phyloP scores from a whole-genome alignment of 139 green algal species.

The Bryopsis sp. region DNA sequence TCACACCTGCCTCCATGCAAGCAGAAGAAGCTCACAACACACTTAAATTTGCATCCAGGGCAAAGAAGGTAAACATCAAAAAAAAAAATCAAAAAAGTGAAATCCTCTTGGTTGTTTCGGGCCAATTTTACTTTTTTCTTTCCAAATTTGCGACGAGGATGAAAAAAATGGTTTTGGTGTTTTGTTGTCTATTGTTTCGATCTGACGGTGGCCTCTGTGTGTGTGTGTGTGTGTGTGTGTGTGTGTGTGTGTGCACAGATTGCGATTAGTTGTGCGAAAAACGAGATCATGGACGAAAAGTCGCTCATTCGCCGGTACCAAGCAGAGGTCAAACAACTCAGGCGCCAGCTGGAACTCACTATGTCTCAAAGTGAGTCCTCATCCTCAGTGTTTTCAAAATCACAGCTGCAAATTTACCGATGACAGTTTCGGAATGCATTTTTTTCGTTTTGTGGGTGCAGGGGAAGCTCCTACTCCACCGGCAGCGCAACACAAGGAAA shows the following conservation, averaged over 20 bases:
- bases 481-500: too few relatives aligned
- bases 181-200: not conserved
- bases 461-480: too few relatives aligned
- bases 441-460: not conserved
- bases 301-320: conserved; percentile 75
- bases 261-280: conserved; percentile 25
- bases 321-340: conserved; percentile 66
- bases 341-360: conserved; percentile 57
- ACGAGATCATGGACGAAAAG: conserved; percentile 71
- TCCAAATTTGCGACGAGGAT: conserved; percentile 2
- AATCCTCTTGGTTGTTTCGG: too few relatives aligned
- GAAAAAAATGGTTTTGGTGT: conserved; percentile 28
- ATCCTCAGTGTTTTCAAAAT: not conserved
- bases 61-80: conserved; percentile 69
- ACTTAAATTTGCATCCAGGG: conserved; percentile 92
- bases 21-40: conserved; percentile 94
- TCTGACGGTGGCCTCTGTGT: too few relatives aligned
- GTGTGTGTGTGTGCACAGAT: conserved; percentile 20
- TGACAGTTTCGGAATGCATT: too few relatives aligned
- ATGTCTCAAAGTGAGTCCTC: conserved; percentile 31
- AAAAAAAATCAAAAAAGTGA: too few relatives aligned
- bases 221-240: too few relatives aligned
- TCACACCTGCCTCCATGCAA: conserved; percentile 77
- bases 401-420: too few relatives aligned
- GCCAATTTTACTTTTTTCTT: too few relatives aligned